Evolutionary conservation across 2,329 filamentous ascomycete species (phyloP).

Genomic region (Domatiomyces globalis): DNA sequence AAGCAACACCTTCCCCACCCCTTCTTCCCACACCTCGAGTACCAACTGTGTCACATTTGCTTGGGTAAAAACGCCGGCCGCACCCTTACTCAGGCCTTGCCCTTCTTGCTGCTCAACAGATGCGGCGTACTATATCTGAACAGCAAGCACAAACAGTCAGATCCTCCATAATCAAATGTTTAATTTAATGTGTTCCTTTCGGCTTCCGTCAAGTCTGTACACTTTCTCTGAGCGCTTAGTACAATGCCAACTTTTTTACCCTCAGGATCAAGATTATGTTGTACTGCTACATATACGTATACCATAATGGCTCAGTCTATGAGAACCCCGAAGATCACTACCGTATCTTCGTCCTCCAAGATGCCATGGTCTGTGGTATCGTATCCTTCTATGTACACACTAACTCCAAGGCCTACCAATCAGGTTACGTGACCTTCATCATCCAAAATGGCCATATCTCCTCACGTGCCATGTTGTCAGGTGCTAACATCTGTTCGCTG

Average conservation of each 20-base stretch:
- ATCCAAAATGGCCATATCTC: neutral
- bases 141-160: slow-evolving; percentile 48
- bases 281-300: neutral
- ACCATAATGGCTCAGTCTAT: neutral
- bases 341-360: neutral
- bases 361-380: neutral
- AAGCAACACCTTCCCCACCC: slow-evolving; percentile 39
- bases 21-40: slow-evolving; percentile 44
- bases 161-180: too few species aligned
- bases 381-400: neutral
- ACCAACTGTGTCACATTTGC: slow-evolving; percentile 45
- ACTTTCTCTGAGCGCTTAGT: too few species aligned
- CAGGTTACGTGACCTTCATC: neutral
- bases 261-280: neutral
- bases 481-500: neutral
- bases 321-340: neutral
- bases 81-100: slow-evolving; percentile 27
- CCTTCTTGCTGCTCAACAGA: slow-evolving; percentile 41
- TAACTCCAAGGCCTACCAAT: neutral
- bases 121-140: slow-evolving; percentile 61
- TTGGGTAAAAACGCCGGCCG: slow-evolving; percentile 50
- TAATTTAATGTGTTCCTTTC: too few species aligned
- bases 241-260: too few species aligned
- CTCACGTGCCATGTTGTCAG: neutral
- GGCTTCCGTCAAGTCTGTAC: too few species aligned